Conservation (phyloP, 169 alveolate genomes). For the Plasmodium falciparum region DNA sequence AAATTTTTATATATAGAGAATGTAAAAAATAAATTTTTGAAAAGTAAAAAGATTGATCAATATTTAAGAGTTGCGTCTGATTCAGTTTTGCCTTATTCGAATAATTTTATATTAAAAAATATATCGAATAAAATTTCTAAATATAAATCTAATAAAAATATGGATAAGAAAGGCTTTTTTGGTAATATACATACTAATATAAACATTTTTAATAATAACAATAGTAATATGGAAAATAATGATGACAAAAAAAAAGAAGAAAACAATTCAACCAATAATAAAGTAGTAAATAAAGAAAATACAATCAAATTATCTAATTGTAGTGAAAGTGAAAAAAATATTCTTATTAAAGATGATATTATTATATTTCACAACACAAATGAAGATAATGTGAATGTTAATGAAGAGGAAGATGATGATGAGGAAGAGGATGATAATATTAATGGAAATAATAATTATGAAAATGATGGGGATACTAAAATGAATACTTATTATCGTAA, state of each 20-base stretch:
- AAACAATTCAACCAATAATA: neutral
- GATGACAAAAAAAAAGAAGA: conserved; percentile 2
- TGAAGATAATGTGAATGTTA: neutral
- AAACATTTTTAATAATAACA: neutral
- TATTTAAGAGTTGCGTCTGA: conserved; percentile 65
- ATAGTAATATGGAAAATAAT: neutral
- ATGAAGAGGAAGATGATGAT: neutral
- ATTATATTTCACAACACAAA: conserved; percentile 35
- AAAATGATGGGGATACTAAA: neutral
- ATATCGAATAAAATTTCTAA: conserved; percentile 17
- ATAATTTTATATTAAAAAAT: conserved; percentile 34
- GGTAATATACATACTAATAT: neutral
- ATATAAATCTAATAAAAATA: neutral
- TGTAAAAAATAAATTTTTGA: conserved; percentile 54
- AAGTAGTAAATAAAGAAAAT: conserved; percentile 14
- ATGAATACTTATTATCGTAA: neutral
- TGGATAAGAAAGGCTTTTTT: neutral
- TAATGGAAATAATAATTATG: neutral
- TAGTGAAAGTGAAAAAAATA: conserved; percentile 42
- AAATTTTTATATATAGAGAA: conserved; percentile 40
- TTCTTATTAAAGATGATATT: conserved; percentile 59
- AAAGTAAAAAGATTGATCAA: conserved; percentile 40
- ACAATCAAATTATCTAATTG: conserved; percentile 28
- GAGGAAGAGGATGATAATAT: neutral
- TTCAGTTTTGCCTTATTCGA: conserved; percentile 62